These are phyloP conservation scores for Hanseniaspora jakobsenii DNA, from an alignment of 805 yeast species.

Conservation along the genomic window DNA sequence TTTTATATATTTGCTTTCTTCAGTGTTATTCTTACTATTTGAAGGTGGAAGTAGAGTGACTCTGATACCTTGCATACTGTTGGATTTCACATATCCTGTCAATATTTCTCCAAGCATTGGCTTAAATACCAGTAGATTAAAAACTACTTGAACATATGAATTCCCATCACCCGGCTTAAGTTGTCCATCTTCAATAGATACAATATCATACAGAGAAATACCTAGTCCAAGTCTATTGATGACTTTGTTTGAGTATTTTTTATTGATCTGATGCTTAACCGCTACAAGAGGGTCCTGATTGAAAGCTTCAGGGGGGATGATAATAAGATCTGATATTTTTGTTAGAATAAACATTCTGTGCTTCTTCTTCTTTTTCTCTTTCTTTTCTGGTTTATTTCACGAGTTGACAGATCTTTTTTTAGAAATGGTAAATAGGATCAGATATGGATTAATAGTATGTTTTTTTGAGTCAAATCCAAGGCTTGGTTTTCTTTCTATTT, in stretches of 20 bases:
- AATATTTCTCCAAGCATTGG: slow-evolving; percentile 91
- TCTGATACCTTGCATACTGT: slow-evolving; percentile 77
- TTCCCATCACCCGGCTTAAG: slow-evolving; percentile 93
- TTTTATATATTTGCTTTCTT: slow-evolving; percentile 24
- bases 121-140: slow-evolving; percentile 71
- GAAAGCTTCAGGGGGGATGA: slow-evolving; percentile 80
- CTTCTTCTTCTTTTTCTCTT: too few relatives aligned
- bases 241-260: slow-evolving; percentile 75
- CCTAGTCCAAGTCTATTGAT: slow-evolving; percentile 77
- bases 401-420: too few relatives aligned
- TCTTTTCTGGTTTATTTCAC: too few relatives aligned
- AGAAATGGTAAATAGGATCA: too few relatives aligned
- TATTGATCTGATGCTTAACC: slow-evolving; percentile 65
- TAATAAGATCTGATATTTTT: slow-evolving; percentile 66
- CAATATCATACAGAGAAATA: slow-evolving; percentile 70
- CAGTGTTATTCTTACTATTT: slow-evolving; percentile 10
- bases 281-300: slow-evolving; percentile 60
- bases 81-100: slow-evolving; percentile 85
- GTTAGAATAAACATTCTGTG: slow-evolving; percentile 91
- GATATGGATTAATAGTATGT: too few relatives aligned
- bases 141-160: slow-evolving; percentile 58
- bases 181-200: slow-evolving; percentile 75
- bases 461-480: too few relatives aligned
- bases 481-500: too few relatives aligned
- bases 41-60: slow-evolving; percentile 24